Conservation (phyloP, 345 rosid genomes). For the Hypericum perforatum region DNA sequence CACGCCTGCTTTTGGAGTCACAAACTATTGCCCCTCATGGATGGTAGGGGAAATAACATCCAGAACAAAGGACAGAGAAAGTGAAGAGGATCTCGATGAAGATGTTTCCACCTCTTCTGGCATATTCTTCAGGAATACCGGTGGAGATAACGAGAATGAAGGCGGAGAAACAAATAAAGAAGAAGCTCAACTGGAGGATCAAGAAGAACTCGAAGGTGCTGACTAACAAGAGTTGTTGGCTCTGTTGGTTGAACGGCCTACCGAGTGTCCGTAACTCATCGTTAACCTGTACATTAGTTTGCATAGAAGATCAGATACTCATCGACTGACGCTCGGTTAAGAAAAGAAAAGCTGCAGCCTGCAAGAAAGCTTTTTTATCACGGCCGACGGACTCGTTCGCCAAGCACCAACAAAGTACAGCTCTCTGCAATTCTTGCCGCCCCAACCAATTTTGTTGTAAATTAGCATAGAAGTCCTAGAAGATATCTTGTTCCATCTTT, state of each 20-base stretch:
- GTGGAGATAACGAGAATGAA: slow-evolving; percentile 43
- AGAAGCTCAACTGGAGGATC: slow-evolving; percentile 74
- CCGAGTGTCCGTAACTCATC: not conserved
- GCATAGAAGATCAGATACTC: slow-evolving; percentile 9
- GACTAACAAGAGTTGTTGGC: slow-evolving; percentile 29
- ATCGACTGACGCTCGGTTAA: slow-evolving; percentile 3
- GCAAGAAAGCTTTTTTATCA: slow-evolving; percentile 4
- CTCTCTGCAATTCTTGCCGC: not conserved
- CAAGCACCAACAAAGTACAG: not conserved
- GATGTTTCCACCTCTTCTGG: slow-evolving; percentile 56
- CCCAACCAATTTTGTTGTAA: slow-evolving; percentile 21
- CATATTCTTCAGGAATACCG: slow-evolving; percentile 43
- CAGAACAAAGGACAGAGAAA: slow-evolving; percentile 49
- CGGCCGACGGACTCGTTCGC: slow-evolving; percentile 6
- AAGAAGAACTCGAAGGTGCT: slow-evolving; percentile 75
- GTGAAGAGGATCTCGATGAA: slow-evolving; percentile 75
- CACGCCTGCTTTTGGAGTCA: slow-evolving; percentile 36
- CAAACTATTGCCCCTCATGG: slow-evolving; percentile 65
- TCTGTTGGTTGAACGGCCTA: not conserved
- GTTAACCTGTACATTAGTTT: not conserved
- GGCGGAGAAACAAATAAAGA: slow-evolving; percentile 66
- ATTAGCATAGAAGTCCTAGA: slow-evolving; percentile 11
- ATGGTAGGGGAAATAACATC: slow-evolving; percentile 35
- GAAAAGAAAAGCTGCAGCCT: slow-evolving; percentile 1
- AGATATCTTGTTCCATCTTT: not conserved